A percentile compares a stretch with the other conserved stretches of the same genome.
phyloP scores from a whole-genome alignment of 805 yeast genomes.

The Candida fluviatilis region DNA sequence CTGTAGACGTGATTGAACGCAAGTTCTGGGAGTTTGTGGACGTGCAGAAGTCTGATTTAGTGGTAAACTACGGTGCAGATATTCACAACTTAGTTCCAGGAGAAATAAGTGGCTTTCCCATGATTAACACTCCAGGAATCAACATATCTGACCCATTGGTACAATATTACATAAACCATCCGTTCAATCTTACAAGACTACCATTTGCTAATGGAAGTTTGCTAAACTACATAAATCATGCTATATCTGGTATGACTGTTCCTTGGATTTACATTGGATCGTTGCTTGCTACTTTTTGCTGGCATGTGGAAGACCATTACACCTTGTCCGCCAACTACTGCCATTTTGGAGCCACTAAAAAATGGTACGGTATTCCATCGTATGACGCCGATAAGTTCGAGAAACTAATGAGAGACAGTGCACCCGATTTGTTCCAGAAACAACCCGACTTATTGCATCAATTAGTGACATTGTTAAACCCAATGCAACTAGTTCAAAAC shows the following conservation, averaged over 20 bases:
- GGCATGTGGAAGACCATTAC: constrained; percentile 96
- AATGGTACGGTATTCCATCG: constrained; percentile 92
- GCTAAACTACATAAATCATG: constrained; percentile 57
- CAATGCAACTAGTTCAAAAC: constrained; percentile 46
- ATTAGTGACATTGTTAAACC: constrained; percentile 74
- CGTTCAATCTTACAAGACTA: constrained; percentile 71
- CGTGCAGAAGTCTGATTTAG: constrained; percentile 40
- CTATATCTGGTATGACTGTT: constrained; percentile 87
- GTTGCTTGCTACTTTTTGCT: constrained; percentile 85
- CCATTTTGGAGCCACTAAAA: constrained; percentile 82
- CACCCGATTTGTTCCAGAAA: constrained; percentile 78
- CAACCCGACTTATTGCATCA: constrained; percentile 91
- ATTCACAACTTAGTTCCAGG: constrained; percentile 65
- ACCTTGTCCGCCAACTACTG: constrained; percentile 90
- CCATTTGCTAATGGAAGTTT: constrained; percentile 70
- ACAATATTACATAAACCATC: constrained; percentile 47
- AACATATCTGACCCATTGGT: constrained; percentile 12
- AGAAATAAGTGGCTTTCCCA: constrained; percentile 74
- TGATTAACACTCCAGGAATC: constrained; percentile 23
- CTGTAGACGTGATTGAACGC: constrained; percentile 47
- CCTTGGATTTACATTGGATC: constrained; percentile 96
- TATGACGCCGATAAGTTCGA: constrained; percentile 62
- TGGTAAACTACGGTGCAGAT: constrained; percentile 82
- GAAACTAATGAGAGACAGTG: constrained; percentile 49
- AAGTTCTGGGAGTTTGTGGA: constrained; percentile 62